A percentile compares a stretch with the other conserved stretches of the same genome.
Evolutionary conservation across 176 grass and related monocot genomes (phyloP).

Genomic region (Ensete glaucum): DNA sequence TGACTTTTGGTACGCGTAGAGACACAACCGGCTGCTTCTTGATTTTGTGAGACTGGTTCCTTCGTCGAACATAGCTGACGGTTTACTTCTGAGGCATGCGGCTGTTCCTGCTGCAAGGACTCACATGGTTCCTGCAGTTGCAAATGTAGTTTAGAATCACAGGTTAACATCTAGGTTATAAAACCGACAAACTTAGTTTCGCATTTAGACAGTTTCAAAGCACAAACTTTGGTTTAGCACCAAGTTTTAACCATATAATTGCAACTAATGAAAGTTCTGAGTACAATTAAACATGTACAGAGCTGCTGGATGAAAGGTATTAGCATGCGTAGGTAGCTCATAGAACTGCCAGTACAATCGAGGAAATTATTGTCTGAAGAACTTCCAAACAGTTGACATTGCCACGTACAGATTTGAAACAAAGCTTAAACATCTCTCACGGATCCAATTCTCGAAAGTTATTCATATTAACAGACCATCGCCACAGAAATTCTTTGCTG

Average conservation of each 20-base stretch:
- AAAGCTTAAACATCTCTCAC: no score
- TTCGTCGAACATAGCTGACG: not conserved
- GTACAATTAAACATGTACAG: no score
- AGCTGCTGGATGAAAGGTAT: no score
- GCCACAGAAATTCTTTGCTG: no score
- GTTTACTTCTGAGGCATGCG: not conserved
- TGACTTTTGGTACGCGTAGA: not conserved
- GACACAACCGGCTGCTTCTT: not conserved
- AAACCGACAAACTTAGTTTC: not conserved
- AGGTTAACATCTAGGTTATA: not conserved
- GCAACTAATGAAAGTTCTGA: not conserved
- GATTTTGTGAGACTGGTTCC: constrained; percentile 13
- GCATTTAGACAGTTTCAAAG: not conserved
- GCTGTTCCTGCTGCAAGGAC: not conserved
- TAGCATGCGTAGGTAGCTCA: no score
- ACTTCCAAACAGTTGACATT: no score
- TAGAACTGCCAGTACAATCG: no score
- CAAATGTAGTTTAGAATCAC: not conserved
- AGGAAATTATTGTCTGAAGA: no score
- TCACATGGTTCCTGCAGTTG: not conserved
- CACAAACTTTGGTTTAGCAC: not conserved
- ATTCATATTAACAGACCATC: no score
- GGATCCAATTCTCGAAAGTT: no score
- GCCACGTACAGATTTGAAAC: no score
- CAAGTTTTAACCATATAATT: not conserved